phyloP scores from a whole-genome alignment of 768 basidiomycete species.

The Lentinula detonsa region DNA sequence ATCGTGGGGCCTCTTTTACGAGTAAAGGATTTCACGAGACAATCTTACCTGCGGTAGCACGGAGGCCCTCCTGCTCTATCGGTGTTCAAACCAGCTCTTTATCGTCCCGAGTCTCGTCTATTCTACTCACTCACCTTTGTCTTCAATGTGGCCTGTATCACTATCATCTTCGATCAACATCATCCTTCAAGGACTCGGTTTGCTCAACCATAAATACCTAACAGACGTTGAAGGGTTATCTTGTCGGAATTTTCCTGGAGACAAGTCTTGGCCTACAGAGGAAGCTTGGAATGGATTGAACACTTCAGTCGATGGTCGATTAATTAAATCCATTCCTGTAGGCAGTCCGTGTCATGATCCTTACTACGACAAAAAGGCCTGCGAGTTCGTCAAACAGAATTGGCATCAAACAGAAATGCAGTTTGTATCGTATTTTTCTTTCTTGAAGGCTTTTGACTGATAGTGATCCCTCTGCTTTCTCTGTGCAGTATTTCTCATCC shows the following conservation, averaged over 20 bases:
- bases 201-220: not conserved
- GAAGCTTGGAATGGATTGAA: constrained; percentile 9
- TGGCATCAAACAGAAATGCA: constrained; percentile 11
- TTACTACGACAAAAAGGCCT: constrained; percentile 6
- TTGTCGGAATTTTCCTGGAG: constrained; percentile 9
- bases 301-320: constrained; percentile 7
- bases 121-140: not conserved
- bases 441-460: not conserved
- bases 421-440: constrained; percentile 6
- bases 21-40: not conserved
- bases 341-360: constrained; percentile 9
- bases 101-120: not conserved
- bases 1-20: not conserved
- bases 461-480: too few species aligned
- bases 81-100: not conserved
- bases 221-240: not conserved
- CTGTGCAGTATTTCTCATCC: constrained; percentile 7
- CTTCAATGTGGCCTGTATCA: not conserved
- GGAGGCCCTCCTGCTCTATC: not conserved
- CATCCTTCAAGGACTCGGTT: not conserved
- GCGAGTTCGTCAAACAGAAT: constrained; percentile 4
- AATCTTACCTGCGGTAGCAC: not conserved
- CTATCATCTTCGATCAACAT: not conserved
- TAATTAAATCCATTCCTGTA: constrained; percentile 9
- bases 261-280: constrained; percentile 8